Conservation (phyloP, 1,139 yeast genomes). For the Yamadazyma sp. region DNA sequence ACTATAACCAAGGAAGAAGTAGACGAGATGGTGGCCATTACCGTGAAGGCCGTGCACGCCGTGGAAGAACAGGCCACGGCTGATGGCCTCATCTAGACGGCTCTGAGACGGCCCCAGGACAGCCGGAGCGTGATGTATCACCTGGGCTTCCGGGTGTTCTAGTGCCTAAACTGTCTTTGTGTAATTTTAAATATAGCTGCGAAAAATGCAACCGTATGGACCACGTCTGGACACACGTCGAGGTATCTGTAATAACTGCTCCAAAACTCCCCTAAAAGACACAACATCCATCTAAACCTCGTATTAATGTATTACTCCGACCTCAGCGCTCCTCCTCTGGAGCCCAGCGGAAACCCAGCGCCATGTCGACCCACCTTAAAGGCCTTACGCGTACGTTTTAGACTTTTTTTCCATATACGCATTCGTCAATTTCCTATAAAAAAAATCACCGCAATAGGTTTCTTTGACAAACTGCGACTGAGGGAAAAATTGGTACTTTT, state of each 20-base stretch:
- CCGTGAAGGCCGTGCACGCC: constrained; percentile 10
- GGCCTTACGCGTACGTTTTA: neutral
- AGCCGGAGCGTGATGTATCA: no score
- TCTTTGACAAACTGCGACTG: neutral
- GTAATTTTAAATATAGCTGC: constrained; percentile 1
- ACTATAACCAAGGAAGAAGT: constrained; percentile 46
- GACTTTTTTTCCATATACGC: neutral
- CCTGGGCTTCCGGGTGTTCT: no score
- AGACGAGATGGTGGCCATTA: constrained; percentile 35
- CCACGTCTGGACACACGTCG: no score
- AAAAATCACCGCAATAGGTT: neutral
- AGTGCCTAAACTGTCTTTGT: neutral
- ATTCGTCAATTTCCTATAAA: neutral
- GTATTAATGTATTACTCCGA: neutral
- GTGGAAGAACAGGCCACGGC: constrained; percentile 12
- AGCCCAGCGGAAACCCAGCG: no score
- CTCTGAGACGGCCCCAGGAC: no score
- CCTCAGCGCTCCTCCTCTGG: no score
- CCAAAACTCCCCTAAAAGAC: no score
- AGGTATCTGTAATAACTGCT: no score
- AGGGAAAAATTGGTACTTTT: neutral
- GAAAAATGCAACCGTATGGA: constrained; percentile 3
- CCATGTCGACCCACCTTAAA: neutral
- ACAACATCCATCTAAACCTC: no score
- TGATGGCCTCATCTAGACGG: constrained; percentile 8